Evolutionary conservation across 2,329 filamentous ascomycete genomes (phyloP).

Genomic region (Ramichloridium luteum): DNA sequence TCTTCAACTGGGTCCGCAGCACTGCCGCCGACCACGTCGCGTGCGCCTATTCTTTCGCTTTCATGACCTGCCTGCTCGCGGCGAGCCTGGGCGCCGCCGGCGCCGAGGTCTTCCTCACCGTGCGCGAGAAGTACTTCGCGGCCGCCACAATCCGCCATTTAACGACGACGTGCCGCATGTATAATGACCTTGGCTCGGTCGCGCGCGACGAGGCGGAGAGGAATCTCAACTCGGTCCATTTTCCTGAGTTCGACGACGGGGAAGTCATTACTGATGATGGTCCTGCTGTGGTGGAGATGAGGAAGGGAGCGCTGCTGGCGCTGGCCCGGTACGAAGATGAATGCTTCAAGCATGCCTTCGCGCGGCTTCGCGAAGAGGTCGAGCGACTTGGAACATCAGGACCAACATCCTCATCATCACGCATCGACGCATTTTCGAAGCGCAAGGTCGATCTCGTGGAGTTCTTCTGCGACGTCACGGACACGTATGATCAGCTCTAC

Average conservation of each 20-base stretch:
- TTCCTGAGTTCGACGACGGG: constrained; percentile 3
- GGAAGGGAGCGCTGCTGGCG: background rate
- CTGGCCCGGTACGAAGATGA: background rate
- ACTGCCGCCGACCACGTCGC: constrained; percentile 1
- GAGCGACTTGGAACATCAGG: no score
- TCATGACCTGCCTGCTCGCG: background rate
- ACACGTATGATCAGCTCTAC: background rate
- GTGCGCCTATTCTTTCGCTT: background rate
- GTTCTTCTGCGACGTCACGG: background rate
- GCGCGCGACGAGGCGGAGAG: background rate
- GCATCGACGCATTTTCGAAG: background rate
- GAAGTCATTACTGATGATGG: no score
- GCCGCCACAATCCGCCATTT: background rate
- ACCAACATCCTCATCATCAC: background rate
- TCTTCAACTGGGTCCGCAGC: constrained; percentile 1
- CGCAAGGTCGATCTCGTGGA: background rate
- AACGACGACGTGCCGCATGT: constrained; percentile 1
- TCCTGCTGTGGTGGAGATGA: background rate
- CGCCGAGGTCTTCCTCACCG: background rate
- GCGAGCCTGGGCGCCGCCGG: background rate
- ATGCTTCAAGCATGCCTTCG: background rate
- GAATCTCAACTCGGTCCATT: constrained; percentile 1
- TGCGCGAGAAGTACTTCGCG: background rate
- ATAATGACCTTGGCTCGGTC: constrained; percentile 1
- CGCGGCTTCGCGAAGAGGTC: background rate